phyloP scores from a whole-genome alignment of 129 eudicot species.

The carrot (Daucus carota) region DH1_v3.0 NC_030387.2:39119501-39120000 shows the following conservation, averaged over 20 bases:
- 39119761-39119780: neutral
- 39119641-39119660: neutral
- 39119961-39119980: neutral
- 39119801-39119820: neutral
- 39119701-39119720: neutral
- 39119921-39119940: neutral
- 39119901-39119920: neutral
- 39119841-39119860: neutral
- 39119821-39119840: neutral
- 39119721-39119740: neutral
- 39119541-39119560: neutral
- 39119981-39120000: neutral
- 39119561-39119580: neutral
- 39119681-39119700: neutral
- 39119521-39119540: neutral
- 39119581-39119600: neutral
- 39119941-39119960: neutral
- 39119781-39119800: neutral
- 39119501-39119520: slow-evolving; percentile 19
- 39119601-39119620: neutral
- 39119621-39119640: neutral
- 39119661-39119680: neutral
- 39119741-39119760: neutral
- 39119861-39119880: neutral
- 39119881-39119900: neutral